Evolutionary conservation across 139 green algal genomes (phyloP).

Genomic region (Pseudopediastrum boryanum): DNA sequence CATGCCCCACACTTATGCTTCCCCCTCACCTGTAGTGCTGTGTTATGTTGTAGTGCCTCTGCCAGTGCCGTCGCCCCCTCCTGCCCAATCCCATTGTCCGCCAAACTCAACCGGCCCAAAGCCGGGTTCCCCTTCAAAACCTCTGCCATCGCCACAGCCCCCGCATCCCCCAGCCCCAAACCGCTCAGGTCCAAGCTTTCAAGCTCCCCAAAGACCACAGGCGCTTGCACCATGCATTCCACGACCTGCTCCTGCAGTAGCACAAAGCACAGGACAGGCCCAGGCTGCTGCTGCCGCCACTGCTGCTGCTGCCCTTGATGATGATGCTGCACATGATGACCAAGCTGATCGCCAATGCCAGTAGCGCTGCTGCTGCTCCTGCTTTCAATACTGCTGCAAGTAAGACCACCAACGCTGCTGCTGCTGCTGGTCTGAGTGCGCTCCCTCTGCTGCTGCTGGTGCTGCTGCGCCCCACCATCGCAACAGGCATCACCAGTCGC

Average conservation of each 20-base stretch:
- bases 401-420: constrained; percentile 2
- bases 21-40: neutral
- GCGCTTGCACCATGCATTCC: constrained; percentile 12
- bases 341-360: neutral
- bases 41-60: neutral
- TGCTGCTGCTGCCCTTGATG: constrained; percentile 6
- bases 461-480: neutral
- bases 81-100: constrained; percentile 37
- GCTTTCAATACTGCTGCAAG: constrained; percentile 8
- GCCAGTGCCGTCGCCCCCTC: constrained; percentile 18
- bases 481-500: neutral
- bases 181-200: constrained; percentile 32
- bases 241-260: constrained; percentile 18
- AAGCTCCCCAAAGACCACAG: constrained; percentile 28
- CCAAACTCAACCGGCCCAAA: constrained; percentile 19
- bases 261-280: constrained; percentile 14
- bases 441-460: neutral
- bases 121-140: constrained; percentile 17
- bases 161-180: constrained; percentile 25
- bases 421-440: constrained; percentile 11
- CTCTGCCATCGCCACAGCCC: constrained; percentile 9
- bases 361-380: neutral
- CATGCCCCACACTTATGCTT: too few species aligned
- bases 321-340: neutral
- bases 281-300: neutral